phyloP scores from a whole-genome alignment of 208 protist genomes.

The Leishmania braziliensis region DNA sequence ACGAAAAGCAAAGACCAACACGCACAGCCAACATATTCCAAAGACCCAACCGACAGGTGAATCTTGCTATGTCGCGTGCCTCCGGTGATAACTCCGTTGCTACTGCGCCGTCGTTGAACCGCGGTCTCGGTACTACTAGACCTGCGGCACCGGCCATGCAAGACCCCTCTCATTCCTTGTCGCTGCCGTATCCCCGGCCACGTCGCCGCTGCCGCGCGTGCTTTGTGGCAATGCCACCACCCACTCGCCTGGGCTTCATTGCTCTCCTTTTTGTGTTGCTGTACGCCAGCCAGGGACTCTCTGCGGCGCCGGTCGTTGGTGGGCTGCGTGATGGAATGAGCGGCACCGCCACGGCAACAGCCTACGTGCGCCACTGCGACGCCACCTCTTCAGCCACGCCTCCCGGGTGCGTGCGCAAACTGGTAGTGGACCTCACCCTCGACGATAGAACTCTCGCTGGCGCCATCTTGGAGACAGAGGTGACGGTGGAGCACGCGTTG shows the following conservation, averaged over 20 bases:
- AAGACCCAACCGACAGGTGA: not conserved
- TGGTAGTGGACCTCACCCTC: conserved; percentile 35
- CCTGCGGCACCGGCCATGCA: not conserved
- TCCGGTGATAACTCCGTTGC: not conserved
- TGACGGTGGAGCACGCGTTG: conserved; percentile 14
- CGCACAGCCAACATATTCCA: not conserved
- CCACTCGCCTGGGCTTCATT: not conserved
- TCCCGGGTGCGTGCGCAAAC: conserved; percentile 24
- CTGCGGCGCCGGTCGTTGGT: not conserved
- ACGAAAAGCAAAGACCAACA: not conserved
- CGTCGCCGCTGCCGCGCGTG: not conserved
- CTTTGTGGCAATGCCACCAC: not conserved
- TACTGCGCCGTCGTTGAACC: not conserved
- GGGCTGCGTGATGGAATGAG: not conserved
- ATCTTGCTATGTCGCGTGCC: not conserved
- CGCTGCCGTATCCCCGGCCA: not conserved
- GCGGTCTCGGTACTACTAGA: too few species aligned
- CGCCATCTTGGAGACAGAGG: conserved; percentile 18
- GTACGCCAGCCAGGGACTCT: not conserved
- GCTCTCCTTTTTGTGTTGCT: not conserved
- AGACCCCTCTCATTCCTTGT: not conserved
- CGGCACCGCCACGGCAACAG: conserved; percentile 4
- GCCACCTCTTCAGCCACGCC: not conserved
- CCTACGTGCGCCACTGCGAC: conserved; percentile 20
- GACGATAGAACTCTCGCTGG: conserved; percentile 26